Base-by-base conservation (phyloP, 352 stramenopile species). In the Phytophthora ramorum region DNA sequence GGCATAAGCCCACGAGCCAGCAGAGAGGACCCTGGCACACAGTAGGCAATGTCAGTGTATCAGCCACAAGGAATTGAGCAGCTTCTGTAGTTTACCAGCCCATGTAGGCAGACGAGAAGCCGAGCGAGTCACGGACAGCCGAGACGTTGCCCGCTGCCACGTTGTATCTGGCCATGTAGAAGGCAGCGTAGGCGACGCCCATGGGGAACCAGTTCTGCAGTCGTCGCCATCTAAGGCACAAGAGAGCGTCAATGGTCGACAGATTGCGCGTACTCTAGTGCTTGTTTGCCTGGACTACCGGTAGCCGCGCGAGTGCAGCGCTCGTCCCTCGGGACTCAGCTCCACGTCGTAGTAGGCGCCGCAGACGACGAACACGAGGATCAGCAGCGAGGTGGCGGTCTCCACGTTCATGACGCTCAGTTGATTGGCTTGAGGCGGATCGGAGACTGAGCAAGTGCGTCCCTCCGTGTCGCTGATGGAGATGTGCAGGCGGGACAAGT, bases 111-210 rank as follows among this genome's bases (percentile, higher is more conserved):
- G 79, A 78, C 3, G 78, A 81, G 54, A 89, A 87, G 30, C 74
- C 64, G 24, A 90, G 62, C 7, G 71, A 24, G 26, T 81, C 65
- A 10, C 81, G 76, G n/a, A 89, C 68, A 7, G 66, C 66, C 17
- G 68, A 74, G 2, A 91, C 71, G 54, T 91, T 91, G 24, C 85
- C 85, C 0, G 84, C 85, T 22, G 80, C 73, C 13, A 93, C 84
- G 43, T 91, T 83, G 63, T 93, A 93, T 16, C 84, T 73, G 20
- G 84, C 80, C 84, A 90, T 93, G 75, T 91, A 91, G 68, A 93
- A 93, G 20, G 81, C 80, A 1, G 84, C 80, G 58, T 93, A 90
- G 32, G 82, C 82, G 13, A 91, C 54, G 44, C 85, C 82, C 79
- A 93, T 89, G 7, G 82, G 81, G 64, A 93, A 89, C 80, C 80